Percentiles rank a stretch among this genome's conserved stretches.
Evolutionary conservation across 148 eudicot genomes (phyloP).

Genomic region (Camellia sinensis): DNA sequence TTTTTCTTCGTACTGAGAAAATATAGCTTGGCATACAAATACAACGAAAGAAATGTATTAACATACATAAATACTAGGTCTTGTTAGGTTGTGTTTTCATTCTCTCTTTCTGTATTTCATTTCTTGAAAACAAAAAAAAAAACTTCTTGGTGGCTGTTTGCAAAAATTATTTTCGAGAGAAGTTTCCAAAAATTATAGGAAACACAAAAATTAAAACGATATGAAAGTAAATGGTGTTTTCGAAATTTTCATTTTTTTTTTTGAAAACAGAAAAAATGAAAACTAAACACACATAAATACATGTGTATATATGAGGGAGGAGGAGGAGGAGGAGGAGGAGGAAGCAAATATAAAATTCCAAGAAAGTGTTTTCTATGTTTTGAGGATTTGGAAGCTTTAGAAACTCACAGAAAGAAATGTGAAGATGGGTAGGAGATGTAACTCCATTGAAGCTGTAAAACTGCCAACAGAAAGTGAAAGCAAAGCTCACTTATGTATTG

Average conservation of each 20-base stretch:
- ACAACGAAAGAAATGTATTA: no score
- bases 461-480: background rate
- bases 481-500: background rate
- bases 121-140: no score
- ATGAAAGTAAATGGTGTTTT: no score
- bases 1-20: no score
- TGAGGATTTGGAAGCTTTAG: constrained; percentile 3
- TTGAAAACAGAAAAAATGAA: background rate
- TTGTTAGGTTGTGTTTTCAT: no score
- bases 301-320: background rate
- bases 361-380: background rate
- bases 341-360: constrained; percentile 16
- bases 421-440: constrained; percentile 20
- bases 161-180: no score
- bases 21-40: no score
- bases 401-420: constrained; percentile 27
- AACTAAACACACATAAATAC: background rate
- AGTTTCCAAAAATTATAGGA: no score
- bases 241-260: background rate
- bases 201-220: no score
- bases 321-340: constrained; percentile 9
- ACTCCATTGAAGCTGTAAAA: constrained; percentile 21
- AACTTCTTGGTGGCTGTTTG: no score
- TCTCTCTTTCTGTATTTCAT: no score
- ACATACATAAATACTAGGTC: no score